Evolutionary conservation across 2,329 filamentous ascomycete genomes (phyloP).

Genomic region (Apiospora aurea): DNA sequence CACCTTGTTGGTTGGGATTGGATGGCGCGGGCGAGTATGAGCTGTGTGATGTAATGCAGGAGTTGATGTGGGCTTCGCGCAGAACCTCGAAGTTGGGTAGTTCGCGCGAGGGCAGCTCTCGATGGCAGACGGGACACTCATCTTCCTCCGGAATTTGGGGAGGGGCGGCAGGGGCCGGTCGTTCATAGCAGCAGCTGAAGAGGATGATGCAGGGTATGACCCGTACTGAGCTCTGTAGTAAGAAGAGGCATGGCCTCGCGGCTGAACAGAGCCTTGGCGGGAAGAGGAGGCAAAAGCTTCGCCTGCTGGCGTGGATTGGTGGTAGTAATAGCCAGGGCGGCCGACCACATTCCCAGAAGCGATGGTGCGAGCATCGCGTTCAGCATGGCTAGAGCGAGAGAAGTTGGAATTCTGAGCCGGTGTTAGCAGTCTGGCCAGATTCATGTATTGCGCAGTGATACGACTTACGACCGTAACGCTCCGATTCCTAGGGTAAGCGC

Average conservation of each 20-base stretch:
- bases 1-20: slow-evolving; percentile 31
- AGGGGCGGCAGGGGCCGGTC: slow-evolving; percentile 46
- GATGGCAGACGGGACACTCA: slow-evolving; percentile 79
- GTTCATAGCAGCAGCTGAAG: slow-evolving; percentile 47
- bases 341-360: background rate
- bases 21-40: slow-evolving; percentile 49
- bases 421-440: background rate
- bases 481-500: slow-evolving; percentile 49
- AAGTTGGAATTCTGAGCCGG: background rate
- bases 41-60: slow-evolving; percentile 64
- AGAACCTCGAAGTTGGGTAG: slow-evolving; percentile 61
- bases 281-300: slow-evolving; percentile 1
- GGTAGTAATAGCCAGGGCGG: background rate
- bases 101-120: slow-evolving; percentile 67
- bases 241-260: background rate
- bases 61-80: slow-evolving; percentile 64
- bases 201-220: slow-evolving; percentile 45
- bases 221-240: slow-evolving; percentile 11
- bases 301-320: background rate
- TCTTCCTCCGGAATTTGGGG: slow-evolving; percentile 73
- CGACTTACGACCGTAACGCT: slow-evolving; percentile 59
- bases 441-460: background rate
- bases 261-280: background rate
- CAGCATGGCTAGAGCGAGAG: slow-evolving; percentile 8
- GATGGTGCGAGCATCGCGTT: slow-evolving; percentile 9